Conservation (phyloP, 2,329 filamentous ascomycete genomes). For the Neopestalotiopsis rosae region DNA sequence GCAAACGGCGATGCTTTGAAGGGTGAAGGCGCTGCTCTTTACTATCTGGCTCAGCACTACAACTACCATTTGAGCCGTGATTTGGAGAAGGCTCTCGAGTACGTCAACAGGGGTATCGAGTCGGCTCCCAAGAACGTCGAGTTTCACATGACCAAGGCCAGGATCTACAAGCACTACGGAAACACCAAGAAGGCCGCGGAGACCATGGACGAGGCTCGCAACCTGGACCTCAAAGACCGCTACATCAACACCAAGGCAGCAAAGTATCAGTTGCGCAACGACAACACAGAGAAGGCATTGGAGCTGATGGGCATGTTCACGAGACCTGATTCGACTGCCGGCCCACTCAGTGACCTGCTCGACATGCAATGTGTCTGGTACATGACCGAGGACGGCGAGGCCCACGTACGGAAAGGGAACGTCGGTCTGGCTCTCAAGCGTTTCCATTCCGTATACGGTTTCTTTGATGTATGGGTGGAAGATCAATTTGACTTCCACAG, state of each 20-base stretch:
- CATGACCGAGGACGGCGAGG: constrained; percentile 91
- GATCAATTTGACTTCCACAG: constrained; percentile 99
- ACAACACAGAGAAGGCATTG: constrained; percentile 85
- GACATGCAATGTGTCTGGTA: constrained; percentile 99
- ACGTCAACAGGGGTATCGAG: constrained; percentile 83
- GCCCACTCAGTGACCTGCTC: constrained; percentile 86
- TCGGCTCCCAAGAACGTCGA: constrained; percentile 83
- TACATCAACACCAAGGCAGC: constrained; percentile 99
- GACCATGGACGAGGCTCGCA: constrained; percentile 85
- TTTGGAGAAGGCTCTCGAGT: constrained; percentile 79
- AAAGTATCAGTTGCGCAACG: constrained; percentile 93
- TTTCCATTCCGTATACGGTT: constrained; percentile 85
- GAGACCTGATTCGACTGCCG: constrained; percentile 84
- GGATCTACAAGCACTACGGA: constrained; percentile 91
- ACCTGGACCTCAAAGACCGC: constrained; percentile 86
- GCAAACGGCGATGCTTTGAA: constrained; percentile 51
- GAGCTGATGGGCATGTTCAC: constrained; percentile 95
- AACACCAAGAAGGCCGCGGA: constrained; percentile 80
- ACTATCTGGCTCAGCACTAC: constrained; percentile 96
- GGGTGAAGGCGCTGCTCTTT: constrained; percentile 81
- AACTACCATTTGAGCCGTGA: constrained; percentile 90
- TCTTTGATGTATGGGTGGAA: constrained; percentile 97
- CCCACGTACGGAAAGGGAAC: constrained; percentile 82
- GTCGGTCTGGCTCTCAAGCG: constrained; percentile 88
- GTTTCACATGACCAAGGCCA: constrained; percentile 92